Evolutionary conservation across 2,329 filamentous ascomycete genomes (phyloP).

Genomic region (Aureobasidium sp.): DNA sequence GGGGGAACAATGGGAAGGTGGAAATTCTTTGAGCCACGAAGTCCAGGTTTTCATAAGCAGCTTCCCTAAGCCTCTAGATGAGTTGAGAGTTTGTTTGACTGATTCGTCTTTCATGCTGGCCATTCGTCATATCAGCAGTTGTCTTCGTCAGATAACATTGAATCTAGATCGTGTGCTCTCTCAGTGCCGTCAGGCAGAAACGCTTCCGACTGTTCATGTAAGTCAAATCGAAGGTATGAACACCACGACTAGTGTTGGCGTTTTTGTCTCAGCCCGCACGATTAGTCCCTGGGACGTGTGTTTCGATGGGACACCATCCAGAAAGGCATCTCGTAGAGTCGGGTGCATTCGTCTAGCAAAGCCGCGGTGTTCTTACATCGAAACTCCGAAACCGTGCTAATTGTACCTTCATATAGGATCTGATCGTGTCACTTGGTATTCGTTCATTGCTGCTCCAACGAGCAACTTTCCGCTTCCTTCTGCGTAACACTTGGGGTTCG

Average conservation of each 20-base stretch:
- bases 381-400: too few species aligned
- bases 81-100: neutral
- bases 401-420: neutral
- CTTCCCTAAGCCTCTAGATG: neutral
- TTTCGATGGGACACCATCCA: too few species aligned
- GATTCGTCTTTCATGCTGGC: neutral
- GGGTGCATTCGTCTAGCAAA: too few species aligned
- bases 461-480: neutral
- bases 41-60: neutral
- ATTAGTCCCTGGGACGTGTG: too few species aligned
- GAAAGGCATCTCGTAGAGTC: too few species aligned
- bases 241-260: too few species aligned
- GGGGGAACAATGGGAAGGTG: neutral
- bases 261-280: too few species aligned
- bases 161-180: neutral
- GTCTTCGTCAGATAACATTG: neutral
- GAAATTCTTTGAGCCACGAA: neutral
- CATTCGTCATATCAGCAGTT: neutral
- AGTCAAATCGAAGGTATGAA: too few species aligned
- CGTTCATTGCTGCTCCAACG: neutral
- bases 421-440: neutral
- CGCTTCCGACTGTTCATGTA: conserved; percentile 1
- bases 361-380: too few species aligned
- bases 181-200: neutral
- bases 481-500: neutral